Evolutionary conservation across 148 eudicot genomes (phyloP).

Genomic region (Chenopodium quinoa): DNA sequence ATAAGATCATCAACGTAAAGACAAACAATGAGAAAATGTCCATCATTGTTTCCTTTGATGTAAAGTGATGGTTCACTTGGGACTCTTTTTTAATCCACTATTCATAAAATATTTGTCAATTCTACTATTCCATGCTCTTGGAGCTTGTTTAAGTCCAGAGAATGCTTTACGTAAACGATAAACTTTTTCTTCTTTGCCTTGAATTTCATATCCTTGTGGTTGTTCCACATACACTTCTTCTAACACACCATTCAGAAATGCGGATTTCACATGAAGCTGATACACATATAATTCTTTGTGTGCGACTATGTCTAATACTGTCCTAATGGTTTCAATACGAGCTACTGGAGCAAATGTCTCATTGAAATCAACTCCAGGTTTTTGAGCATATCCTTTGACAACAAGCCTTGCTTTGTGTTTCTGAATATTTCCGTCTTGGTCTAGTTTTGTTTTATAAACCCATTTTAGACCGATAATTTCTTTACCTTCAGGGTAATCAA

Average conservation of each 20-base stretch:
- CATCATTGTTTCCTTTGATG: no score
- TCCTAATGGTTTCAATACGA: neutral
- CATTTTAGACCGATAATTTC: conserved; percentile 4
- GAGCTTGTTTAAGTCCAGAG: conserved; percentile 1
- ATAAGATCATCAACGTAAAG: no score
- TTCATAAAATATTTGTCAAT: conserved; percentile 11
- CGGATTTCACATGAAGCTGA: no score
- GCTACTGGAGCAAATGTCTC: conserved; percentile 8
- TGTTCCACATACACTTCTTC: no score
- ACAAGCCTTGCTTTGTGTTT: conserved; percentile 18
- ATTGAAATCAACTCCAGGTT: neutral
- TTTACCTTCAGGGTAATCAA: neutral
- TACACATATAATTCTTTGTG: neutral
- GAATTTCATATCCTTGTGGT: neutral
- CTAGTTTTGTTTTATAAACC: neutral
- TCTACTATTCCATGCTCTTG: conserved; percentile 13
- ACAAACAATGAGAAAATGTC: no score
- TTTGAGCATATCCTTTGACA: conserved; percentile 17
- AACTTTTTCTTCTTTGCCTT: neutral
- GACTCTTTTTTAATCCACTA: neutral
- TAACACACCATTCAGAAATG: no score
- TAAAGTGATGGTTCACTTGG: conserved; percentile 2
- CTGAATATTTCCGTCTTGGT: conserved; percentile 9
- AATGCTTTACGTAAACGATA: neutral
- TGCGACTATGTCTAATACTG: conserved; percentile 11